Evolutionary conservation across 805 yeast species (phyloP).

Genomic region (Vanderwaltozyma yarrowii): DNA sequence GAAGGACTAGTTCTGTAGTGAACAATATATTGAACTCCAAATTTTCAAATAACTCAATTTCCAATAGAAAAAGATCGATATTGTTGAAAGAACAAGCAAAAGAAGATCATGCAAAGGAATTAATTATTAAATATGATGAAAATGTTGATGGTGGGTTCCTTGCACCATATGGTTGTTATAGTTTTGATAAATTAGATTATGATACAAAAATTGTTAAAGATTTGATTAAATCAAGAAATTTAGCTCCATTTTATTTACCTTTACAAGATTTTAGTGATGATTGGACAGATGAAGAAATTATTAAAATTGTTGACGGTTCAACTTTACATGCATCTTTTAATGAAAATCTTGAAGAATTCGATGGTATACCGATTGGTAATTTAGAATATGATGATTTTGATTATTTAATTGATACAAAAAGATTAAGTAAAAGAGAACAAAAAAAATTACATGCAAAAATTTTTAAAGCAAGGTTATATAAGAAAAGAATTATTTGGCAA

Average conservation of each 20-base stretch:
- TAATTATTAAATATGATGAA: conserved; percentile 53
- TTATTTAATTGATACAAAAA: conserved; percentile 18
- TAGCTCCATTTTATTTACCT: conserved; percentile 90
- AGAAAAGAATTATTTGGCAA: conserved; percentile 39
- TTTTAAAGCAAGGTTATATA: conserved; percentile 26
- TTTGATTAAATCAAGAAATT: conserved; percentile 53
- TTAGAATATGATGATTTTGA: conserved; percentile 20
- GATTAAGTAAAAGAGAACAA: conserved; percentile 23
- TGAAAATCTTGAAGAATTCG: conserved; percentile 30
- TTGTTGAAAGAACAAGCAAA: conserved; percentile 45
- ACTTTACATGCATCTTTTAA: conserved; percentile 46
- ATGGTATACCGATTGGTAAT: conserved; percentile 26
- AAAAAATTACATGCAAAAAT: conserved; percentile 23
- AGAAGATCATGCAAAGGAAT: conserved; percentile 44
- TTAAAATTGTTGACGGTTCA: conserved; percentile 39
- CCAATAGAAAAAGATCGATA: conserved; percentile 31
- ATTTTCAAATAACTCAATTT: neutral
- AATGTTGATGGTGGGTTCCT: conserved; percentile 89
- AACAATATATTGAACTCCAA: conserved; percentile 3
- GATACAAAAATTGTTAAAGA: conserved; percentile 62
- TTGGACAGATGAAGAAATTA: conserved; percentile 65
- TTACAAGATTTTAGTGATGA: conserved; percentile 62
- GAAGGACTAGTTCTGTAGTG: conserved; percentile 21
- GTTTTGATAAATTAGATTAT: conserved; percentile 61
- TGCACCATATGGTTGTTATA: conserved; percentile 86